Percentiles rank a stretch among this genome's conserved stretches.
These are phyloP conservation scores for Tausonia pullulans DNA, from an alignment of 1,284 basidiomycete genomes.

Conservation along the genomic window DNA sequence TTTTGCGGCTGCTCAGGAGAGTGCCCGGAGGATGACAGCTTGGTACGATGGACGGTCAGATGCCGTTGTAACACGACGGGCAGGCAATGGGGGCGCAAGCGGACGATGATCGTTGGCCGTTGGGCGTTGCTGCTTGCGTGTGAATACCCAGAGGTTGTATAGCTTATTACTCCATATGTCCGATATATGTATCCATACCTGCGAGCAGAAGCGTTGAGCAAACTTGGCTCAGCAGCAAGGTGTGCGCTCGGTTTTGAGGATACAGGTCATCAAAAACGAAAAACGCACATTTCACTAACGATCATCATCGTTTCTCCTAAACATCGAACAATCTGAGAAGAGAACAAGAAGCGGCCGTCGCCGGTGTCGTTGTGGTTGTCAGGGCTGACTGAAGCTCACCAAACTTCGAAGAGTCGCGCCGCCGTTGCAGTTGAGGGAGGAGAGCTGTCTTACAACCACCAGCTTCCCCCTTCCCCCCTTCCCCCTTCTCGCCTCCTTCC, in stretches of 20 bases:
- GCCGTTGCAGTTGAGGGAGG: background rate
- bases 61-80: background rate
- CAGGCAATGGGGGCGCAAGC: background rate
- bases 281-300: too few relatives aligned
- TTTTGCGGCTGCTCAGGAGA: conserved; percentile 70
- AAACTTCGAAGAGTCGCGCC: background rate
- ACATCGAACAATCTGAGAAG: too few relatives aligned
- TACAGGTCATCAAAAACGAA: too few relatives aligned
- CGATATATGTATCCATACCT: background rate
- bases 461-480: background rate
- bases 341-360: too few relatives aligned
- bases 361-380: background rate
- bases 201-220: background rate
- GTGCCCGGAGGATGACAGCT: conserved; percentile 56
- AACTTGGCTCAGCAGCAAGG: background rate
- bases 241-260: too few relatives aligned
- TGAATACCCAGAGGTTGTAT: too few relatives aligned
- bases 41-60: conserved; percentile 53
- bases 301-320: too few relatives aligned
- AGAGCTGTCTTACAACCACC: background rate
- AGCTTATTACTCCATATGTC: background rate
- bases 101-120: background rate
- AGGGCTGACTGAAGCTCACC: background rate
- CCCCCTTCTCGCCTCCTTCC: background rate
- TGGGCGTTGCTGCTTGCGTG: background rate